Base-by-base conservation (phyloP, 345 rosid genomes). In the Arabis hirsuta region DNA sequence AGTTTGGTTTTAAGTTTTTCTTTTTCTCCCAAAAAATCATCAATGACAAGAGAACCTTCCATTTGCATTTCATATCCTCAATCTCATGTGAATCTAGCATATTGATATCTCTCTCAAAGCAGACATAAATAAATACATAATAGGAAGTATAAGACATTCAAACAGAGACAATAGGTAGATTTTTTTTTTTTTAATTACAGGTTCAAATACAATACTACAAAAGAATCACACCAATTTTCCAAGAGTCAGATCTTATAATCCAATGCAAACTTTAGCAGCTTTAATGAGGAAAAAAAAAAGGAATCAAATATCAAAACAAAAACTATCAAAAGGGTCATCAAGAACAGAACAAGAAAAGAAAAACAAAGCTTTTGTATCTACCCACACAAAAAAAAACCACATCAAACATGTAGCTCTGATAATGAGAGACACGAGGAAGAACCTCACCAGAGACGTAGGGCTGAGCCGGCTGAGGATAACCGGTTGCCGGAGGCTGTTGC, bases 401-500 rank as follows among this genome's bases (percentile, higher is more conserved):
- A 72, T 26, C 16, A 48, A 56, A 57, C 7, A 57, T 45, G n/a
- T 45, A 26, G 19, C 10, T 19, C n/a, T 50, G 12, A 48, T 48
- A 6, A 31, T 20, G 76, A 73, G 44, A 66, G 46, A 58, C n/a
- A 31, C 2, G 16, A 24, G 2, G 13, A 54, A 60, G 69, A 60
- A 68, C 27, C n/a, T 34, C 0, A 75, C 79, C 79, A 4, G 50
- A 5, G 3, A 27, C 69, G 54, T 68, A 62, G 1, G 73, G 74
- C 63, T 75, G 79, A 75, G 79, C 74, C 7, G 79, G 74, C 58
- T 75, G 79, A 7, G 74, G 74, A 53, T 8, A 75, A 67, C 63
- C 74, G 9, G 53, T 42, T 22, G 38, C 44, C 9, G 73, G 74
- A 2, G 51, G 68, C 45, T 58, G 72, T 0, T 44, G 61, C 11